Evolutionary conservation across 257 asterid species (phyloP).

Genomic region (Solanum peruvianum): DNA sequence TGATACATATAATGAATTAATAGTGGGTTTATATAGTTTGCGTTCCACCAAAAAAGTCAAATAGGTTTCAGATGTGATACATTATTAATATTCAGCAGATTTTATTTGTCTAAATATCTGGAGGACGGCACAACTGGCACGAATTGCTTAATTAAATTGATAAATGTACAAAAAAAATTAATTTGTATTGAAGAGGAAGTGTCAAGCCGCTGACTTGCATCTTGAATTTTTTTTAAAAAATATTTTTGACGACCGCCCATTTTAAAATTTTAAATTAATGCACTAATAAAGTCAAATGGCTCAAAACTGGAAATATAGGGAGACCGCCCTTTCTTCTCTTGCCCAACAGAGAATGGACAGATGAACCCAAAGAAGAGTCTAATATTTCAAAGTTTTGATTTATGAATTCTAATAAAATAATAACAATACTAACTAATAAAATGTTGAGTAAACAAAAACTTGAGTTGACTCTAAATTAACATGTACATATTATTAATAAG

Average conservation of each 20-base stretch:
- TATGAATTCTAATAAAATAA: too few species aligned
- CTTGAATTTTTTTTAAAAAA: not conserved
- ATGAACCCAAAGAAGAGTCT: too few species aligned
- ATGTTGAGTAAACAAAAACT: too few species aligned
- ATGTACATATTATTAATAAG: too few species aligned
- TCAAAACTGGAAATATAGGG: not conserved
- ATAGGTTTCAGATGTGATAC: not conserved
- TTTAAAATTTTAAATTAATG: not conserved
- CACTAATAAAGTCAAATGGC: not conserved
- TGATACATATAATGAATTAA: too few species aligned
- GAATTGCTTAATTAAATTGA: not conserved
- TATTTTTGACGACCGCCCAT: not conserved
- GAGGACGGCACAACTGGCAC: not conserved
- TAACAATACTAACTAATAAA: too few species aligned
- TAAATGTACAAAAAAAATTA: too few species aligned
- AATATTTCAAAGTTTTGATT: too few species aligned
- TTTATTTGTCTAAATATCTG: not conserved
- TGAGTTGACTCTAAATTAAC: too few species aligned
- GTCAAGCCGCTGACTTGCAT: not conserved
- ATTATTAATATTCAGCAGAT: too few species aligned
- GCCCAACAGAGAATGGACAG: too few species aligned
- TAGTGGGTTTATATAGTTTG: too few species aligned
- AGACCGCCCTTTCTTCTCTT: not conserved
- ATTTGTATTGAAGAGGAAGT: not conserved
- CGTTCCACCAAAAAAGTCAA: not conserved